These are phyloP conservation scores for Agaricus blazei DNA, from an alignment of 768 basidiomycete genomes.

Conservation along the genomic window DNA sequence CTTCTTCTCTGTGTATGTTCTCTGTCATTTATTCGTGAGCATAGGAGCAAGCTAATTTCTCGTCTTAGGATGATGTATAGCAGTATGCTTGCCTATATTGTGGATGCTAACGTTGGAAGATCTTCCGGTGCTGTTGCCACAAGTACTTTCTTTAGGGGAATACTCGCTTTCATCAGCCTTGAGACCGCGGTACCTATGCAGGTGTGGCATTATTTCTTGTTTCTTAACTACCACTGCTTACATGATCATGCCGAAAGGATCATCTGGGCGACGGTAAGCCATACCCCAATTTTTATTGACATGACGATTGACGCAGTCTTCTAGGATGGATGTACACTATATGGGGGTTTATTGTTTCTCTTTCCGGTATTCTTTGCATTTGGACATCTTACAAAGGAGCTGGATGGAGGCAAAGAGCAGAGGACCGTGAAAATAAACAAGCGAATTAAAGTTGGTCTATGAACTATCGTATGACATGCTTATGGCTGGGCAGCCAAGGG, in stretches of 20 bases:
- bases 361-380: conserved; percentile 52
- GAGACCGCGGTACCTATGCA: conserved; percentile 16
- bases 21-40: background rate
- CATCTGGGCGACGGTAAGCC: conserved; percentile 66
- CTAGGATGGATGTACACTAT: conserved; percentile 65
- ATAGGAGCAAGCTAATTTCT: background rate
- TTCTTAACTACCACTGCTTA: background rate
- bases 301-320: background rate
- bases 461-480: too few relatives aligned
- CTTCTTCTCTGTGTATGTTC: conserved; percentile 64
- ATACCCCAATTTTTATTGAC: too few relatives aligned
- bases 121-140: conserved; percentile 16
- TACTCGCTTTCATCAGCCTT: conserved; percentile 13
- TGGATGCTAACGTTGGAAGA: conserved; percentile 16
- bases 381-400: conserved; percentile 56
- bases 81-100: conserved; percentile 15
- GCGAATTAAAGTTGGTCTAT: too few relatives aligned
- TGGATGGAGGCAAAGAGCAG: conserved; percentile 51
- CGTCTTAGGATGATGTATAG: conserved; percentile 10
- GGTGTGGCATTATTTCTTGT: conserved; percentile 5
- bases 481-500: too few relatives aligned
- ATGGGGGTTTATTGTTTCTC: conserved; percentile 43
- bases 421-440: conserved; percentile 16
- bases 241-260: conserved; percentile 30
- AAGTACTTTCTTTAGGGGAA: conserved; percentile 14